Evolutionary conservation across 306 rosid genomes (phyloP).

Genomic region (Amphicarpaea edgeworthii): DNA sequence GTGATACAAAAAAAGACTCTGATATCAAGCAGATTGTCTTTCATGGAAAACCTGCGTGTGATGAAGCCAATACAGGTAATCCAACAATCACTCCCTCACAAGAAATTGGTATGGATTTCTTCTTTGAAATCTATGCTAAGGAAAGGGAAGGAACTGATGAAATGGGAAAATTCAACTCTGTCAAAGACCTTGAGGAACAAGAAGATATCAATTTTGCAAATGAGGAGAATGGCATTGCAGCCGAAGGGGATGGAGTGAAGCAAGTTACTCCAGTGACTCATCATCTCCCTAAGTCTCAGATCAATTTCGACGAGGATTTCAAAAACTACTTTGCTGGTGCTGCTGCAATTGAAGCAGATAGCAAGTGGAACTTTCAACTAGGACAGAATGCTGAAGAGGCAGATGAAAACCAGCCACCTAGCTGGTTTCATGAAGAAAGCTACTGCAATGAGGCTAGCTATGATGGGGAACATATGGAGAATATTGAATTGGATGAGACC

Average conservation of each 20-base stretch:
- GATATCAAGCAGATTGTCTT: constrained; percentile 37
- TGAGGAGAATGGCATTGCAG: constrained; percentile 36
- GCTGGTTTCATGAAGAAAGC: constrained; percentile 51
- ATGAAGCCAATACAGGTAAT: constrained; percentile 44
- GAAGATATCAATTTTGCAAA: constrained; percentile 23
- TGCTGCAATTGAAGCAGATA: constrained; percentile 46
- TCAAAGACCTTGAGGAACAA: constrained; percentile 39
- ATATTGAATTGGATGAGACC: constrained; percentile 43
- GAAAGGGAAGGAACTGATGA: constrained; percentile 35
- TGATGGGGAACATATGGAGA: constrained; percentile 46
- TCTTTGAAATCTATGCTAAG: constrained; percentile 57
- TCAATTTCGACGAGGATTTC: constrained; percentile 47
- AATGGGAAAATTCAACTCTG: constrained; percentile 17
- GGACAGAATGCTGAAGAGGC: constrained; percentile 38
- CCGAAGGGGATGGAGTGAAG: constrained; percentile 26
- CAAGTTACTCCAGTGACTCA: constrained; percentile 39
- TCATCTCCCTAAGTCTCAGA: constrained; percentile 47
- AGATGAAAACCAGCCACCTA: constrained; percentile 38
- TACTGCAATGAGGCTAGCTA: background rate
- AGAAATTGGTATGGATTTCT: constrained; percentile 54
- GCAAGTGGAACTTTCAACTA: constrained; percentile 26
- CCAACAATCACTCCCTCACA: constrained; percentile 29
- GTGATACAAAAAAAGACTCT: constrained; percentile 37
- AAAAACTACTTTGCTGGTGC: constrained; percentile 19
- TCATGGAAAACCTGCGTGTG: constrained; percentile 41